phyloP scores from a whole-genome alignment of 345 rosid genomes.

The Moricandia moricandioides region DNA sequence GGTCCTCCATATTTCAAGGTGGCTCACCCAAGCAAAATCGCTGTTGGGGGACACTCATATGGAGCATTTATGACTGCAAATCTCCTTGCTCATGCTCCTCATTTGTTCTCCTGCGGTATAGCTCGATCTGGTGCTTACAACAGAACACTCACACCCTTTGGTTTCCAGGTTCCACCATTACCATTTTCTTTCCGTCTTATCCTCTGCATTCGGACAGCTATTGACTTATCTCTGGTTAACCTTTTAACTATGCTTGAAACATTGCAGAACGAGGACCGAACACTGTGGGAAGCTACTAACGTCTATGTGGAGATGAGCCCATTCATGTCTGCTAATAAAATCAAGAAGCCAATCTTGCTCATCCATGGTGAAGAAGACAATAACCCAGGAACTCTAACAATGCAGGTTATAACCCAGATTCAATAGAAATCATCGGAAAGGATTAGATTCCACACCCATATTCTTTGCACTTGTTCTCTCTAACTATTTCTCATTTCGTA shows the following conservation, averaged over 20 bases:
- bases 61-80: constrained; percentile 99
- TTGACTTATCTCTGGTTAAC: constrained; percentile 2
- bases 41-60: constrained; percentile 97
- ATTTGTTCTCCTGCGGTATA: constrained; percentile 90
- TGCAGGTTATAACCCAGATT: constrained; percentile 76
- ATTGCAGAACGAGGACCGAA: constrained; percentile 85
- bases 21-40: constrained; percentile 83
- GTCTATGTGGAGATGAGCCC: constrained; percentile 98
- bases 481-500: constrained; percentile 20
- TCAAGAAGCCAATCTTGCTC: constrained; percentile 93
- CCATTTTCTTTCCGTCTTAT: background rate
- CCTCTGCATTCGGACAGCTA: constrained; percentile 14
- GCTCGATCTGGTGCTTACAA: constrained; percentile 99
- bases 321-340: constrained; percentile 89
- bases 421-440: background rate
- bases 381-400: constrained; percentile 92
- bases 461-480: background rate
- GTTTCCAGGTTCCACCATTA: constrained; percentile 70
- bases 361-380: constrained; percentile 98
- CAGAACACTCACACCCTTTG: constrained; percentile 97
- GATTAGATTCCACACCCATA: background rate
- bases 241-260: constrained; percentile 1
- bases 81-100: constrained; percentile 96
- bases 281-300: constrained; percentile 90
- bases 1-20: constrained; percentile 46